Evolutionary conservation across 2,329 filamentous ascomycete genomes (phyloP).

Genomic region (Periconia sp.): DNA sequence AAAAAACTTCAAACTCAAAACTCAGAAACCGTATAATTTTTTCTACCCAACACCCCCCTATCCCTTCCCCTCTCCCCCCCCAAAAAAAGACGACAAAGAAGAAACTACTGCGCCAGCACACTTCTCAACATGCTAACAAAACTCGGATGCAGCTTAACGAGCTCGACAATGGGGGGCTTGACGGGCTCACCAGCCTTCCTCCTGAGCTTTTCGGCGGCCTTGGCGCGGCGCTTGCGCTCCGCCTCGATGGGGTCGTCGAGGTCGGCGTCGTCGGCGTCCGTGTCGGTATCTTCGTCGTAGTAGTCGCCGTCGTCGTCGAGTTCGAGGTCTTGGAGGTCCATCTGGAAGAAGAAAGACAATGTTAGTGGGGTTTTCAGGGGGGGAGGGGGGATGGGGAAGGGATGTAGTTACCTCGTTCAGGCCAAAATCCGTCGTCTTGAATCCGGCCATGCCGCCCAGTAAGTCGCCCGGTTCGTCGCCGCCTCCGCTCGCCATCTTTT

Average conservation of each 20-base stretch:
- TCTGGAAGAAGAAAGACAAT: constrained; percentile 38
- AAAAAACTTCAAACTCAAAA: too few species aligned
- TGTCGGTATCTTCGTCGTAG: constrained; percentile 56
- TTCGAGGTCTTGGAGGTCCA: constrained; percentile 80
- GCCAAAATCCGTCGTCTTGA: constrained; percentile 85
- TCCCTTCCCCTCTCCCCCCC: too few species aligned
- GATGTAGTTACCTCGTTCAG: constrained; percentile 79
- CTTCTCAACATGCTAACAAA: constrained; percentile 81
- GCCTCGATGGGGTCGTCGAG: constrained; percentile 84
- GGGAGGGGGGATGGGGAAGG: constrained; percentile 19
- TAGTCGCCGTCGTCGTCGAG: constrained; percentile 67
- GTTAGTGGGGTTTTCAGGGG: background rate
- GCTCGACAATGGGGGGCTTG: constrained; percentile 78
- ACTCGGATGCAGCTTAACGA: constrained; percentile 76
- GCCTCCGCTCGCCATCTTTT: constrained; percentile 95
- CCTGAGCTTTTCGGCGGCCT: constrained; percentile 77
- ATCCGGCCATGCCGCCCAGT: constrained; percentile 51
- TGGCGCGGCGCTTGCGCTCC: constrained; percentile 75
- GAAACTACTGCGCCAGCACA: constrained; percentile 63
- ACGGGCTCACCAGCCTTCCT: constrained; percentile 79
- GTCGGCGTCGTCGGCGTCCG: constrained; percentile 65
- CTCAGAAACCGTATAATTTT: too few species aligned
- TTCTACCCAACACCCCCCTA: too few species aligned
- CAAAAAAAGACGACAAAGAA: too few species aligned
- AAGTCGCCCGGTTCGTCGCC: constrained; percentile 49